These are phyloP conservation scores for Bocquillonia castaneifolia DNA, from an alignment of 441 rosid species.

Conservation along the genomic window DNA sequence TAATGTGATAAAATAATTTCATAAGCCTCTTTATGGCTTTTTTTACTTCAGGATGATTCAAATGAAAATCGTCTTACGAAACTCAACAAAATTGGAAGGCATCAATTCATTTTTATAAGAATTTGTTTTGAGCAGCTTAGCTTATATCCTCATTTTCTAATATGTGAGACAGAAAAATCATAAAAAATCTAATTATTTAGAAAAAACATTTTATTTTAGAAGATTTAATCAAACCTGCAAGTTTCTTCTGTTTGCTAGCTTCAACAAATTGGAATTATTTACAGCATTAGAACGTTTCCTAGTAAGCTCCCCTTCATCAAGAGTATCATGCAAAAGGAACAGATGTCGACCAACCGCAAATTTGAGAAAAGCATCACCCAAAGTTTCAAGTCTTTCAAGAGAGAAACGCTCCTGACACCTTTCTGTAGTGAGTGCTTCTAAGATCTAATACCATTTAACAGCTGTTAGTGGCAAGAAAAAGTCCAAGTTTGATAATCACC, in stretches of 20 bases:
- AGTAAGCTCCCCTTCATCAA: constrained; percentile 91
- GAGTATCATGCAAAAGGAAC: constrained; percentile 66
- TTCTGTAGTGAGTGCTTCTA: constrained; percentile 96
- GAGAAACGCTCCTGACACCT: constrained; percentile 94
- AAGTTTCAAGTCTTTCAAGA: constrained; percentile 88
- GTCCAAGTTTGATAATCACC: constrained; percentile 6
- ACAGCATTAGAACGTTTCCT: constrained; percentile 78
- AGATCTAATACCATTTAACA: constrained; percentile 47
- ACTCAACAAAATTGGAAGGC: background rate
- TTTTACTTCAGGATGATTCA: background rate
- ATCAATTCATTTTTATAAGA: background rate
- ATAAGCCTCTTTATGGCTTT: background rate
- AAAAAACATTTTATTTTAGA: background rate
- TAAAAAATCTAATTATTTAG: background rate
- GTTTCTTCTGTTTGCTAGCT: constrained; percentile 56
- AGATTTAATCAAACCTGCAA: constrained; percentile 55
- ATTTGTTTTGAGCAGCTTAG: background rate
- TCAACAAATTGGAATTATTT: constrained; percentile 70
- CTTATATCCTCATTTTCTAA: background rate
- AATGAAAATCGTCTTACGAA: background rate
- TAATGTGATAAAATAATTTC: background rate
- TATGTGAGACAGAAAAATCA: background rate
- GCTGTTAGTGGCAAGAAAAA: constrained; percentile 23
- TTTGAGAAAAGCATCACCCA: constrained; percentile 95
- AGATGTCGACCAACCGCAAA: constrained; percentile 78